phyloP scores from a whole-genome alignment of 768 basidiomycete genomes.

The Pseudohyphozyma bogoriensis region DNA sequence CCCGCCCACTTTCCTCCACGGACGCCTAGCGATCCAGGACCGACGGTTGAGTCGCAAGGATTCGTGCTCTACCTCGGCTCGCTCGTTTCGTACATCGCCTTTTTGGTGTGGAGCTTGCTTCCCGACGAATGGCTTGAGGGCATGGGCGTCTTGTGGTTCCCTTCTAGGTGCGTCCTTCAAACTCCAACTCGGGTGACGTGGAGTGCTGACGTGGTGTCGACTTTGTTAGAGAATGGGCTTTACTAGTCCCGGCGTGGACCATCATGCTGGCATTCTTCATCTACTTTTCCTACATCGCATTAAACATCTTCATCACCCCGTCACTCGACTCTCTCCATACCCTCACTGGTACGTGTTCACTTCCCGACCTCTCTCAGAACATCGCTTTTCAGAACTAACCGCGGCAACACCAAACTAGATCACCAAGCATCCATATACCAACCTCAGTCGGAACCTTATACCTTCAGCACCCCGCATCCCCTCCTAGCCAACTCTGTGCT shows the following conservation, averaged over 20 bases:
- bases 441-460: neutral
- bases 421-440: neutral
- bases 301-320: constrained; percentile 64
- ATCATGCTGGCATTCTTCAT: constrained; percentile 60
- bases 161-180: constrained; percentile 55
- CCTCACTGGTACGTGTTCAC: neutral
- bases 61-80: constrained; percentile 57
- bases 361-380: neutral
- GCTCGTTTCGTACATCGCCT: constrained; percentile 73
- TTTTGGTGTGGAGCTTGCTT: constrained; percentile 67
- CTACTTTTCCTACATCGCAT: constrained; percentile 64
- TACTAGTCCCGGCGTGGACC: constrained; percentile 69
- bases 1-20: constrained; percentile 27
- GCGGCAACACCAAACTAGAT: too few relatives aligned
- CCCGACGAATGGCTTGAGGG: constrained; percentile 59
- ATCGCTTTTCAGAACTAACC: neutral
- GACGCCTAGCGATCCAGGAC: constrained; percentile 19
- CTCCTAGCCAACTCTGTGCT: constrained; percentile 48
- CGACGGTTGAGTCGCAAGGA: constrained; percentile 24
- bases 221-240: constrained; percentile 82
- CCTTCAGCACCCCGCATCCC: constrained; percentile 36
- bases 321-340: constrained; percentile 40
- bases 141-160: constrained; percentile 72
- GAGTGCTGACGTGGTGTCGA: too few relatives aligned
- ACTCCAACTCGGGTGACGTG: neutral